Evolutionary conservation across 768 basidiomycete genomes (phyloP).

Genomic region (Holtermannia corniformis): DNA sequence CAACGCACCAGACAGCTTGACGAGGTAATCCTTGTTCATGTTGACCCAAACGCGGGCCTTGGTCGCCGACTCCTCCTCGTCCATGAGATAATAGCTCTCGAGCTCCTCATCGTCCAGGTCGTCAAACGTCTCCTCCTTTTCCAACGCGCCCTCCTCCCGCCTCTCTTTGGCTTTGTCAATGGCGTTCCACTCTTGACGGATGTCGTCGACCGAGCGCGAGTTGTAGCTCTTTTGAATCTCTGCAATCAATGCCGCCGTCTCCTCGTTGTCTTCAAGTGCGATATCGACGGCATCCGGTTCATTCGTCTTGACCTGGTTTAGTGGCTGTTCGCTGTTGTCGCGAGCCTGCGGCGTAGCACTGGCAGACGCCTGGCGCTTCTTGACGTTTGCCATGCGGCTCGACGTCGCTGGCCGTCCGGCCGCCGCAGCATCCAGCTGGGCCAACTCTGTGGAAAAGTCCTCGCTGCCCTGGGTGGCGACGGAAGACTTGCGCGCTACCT

Average conservation of each 20-base stretch:
- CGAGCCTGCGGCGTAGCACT: not conserved
- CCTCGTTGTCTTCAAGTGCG: slow-evolving; percentile 12
- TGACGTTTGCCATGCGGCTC: not conserved
- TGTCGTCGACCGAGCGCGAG: slow-evolving; percentile 20
- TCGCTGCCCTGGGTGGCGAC: slow-evolving; percentile 6
- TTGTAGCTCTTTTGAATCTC: slow-evolving; percentile 6
- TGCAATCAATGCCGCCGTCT: slow-evolving; percentile 9
- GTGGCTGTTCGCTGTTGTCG: not conserved
- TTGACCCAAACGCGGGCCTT: slow-evolving; percentile 33
- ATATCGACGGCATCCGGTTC: slow-evolving; percentile 7
- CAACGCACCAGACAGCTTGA: slow-evolving; percentile 27
- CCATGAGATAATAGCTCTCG: slow-evolving; percentile 20
- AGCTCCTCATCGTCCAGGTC: slow-evolving; percentile 36
- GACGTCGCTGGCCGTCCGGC: not conserved
- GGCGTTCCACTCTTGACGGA: slow-evolving; percentile 17
- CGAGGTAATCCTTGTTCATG: slow-evolving; percentile 29
- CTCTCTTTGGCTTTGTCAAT: slow-evolving; percentile 16
- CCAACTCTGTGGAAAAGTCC: not conserved
- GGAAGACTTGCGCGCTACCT: slow-evolving; percentile 7
- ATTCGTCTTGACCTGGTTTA: too few relatives aligned
- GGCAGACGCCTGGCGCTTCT: not conserved
- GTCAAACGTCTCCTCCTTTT: slow-evolving; percentile 15
- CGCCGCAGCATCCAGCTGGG: not conserved
- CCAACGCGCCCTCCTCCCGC: slow-evolving; percentile 17
- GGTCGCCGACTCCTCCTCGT: slow-evolving; percentile 23